phyloP scores from a whole-genome alignment of 176 grass and related monocot genomes.

The Oryza officinalis region DNA sequence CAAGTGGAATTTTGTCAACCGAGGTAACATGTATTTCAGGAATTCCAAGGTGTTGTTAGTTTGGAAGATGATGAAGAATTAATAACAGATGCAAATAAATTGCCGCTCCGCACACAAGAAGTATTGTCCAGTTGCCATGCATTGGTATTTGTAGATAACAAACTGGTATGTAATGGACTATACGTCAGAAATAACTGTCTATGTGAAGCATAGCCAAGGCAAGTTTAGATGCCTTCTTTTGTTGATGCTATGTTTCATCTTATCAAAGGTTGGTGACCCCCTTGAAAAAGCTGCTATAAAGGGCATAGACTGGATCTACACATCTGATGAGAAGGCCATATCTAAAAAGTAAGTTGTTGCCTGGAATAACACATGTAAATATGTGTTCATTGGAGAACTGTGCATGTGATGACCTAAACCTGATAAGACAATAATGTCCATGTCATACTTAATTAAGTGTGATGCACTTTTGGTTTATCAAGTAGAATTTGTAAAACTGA shows the following conservation, averaged over 20 bases:
- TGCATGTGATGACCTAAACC: background rate
- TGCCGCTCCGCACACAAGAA: constrained; percentile 74
- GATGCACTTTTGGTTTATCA: background rate
- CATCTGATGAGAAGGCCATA: constrained; percentile 95
- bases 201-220: constrained; percentile 15
- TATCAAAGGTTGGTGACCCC: constrained; percentile 92
- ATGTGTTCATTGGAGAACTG: background rate
- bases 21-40: constrained; percentile 58
- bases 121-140: constrained; percentile 87
- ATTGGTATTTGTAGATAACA: constrained; percentile 98
- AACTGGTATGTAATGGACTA: constrained; percentile 59
- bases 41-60: constrained; percentile 97
- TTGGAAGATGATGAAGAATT: constrained; percentile 69
- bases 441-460: constrained; percentile 2
- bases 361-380: constrained; percentile 19
- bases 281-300: constrained; percentile 98
- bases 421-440: constrained; percentile 9
- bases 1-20: background rate
- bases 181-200: constrained; percentile 20
- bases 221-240: constrained; percentile 1
- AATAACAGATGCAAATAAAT: constrained; percentile 75
- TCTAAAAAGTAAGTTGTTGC: constrained; percentile 70
- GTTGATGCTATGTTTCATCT: constrained; percentile 39
- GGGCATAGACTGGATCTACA: constrained; percentile 99
- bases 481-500: background rate